Percentiles rank a stretch among this genome's conserved stretches.
Conservation (phyloP, 805 yeast species). For the Pichia phayaonensis region DNA sequence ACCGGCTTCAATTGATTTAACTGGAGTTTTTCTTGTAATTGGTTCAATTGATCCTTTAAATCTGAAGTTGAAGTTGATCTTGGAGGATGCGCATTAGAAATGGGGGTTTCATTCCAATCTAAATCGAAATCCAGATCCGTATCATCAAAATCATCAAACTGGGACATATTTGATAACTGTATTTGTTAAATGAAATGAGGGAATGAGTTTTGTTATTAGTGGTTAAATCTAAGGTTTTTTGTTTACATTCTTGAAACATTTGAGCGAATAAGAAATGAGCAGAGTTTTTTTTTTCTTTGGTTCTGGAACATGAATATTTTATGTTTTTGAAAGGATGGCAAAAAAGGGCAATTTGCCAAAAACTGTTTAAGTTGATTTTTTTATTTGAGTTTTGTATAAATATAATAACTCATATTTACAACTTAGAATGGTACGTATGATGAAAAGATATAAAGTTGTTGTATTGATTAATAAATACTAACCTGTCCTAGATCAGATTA, state of each 20-base stretch:
- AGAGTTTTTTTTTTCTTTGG: too few relatives aligned
- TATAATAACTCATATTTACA: neutral
- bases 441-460: too few relatives aligned
- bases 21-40: conserved; percentile 30
- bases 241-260: neutral
- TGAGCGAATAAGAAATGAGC: neutral
- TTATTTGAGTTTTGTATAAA: too few relatives aligned
- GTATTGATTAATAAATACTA: too few relatives aligned
- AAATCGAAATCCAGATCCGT: neutral
- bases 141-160: neutral
- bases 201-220: neutral
- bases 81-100: neutral
- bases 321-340: neutral
- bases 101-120: conserved; percentile 7
- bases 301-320: too few relatives aligned
- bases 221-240: too few relatives aligned
- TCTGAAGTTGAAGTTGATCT: conserved; percentile 24
- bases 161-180: neutral
- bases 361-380: too few relatives aligned
- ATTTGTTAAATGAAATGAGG: neutral
- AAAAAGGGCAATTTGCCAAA: too few relatives aligned
- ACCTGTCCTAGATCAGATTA: conserved; percentile 20
- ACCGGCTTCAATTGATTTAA: conserved; percentile 1
- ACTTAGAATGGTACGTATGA: neutral
- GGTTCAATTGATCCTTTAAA: conserved; percentile 35